A percentile compares a stretch with the other conserved stretches of the same genome.
phyloP scores from a whole-genome alignment of 495 filamentous ascomycete genomes.

The Penicillium lividum region DNA sequence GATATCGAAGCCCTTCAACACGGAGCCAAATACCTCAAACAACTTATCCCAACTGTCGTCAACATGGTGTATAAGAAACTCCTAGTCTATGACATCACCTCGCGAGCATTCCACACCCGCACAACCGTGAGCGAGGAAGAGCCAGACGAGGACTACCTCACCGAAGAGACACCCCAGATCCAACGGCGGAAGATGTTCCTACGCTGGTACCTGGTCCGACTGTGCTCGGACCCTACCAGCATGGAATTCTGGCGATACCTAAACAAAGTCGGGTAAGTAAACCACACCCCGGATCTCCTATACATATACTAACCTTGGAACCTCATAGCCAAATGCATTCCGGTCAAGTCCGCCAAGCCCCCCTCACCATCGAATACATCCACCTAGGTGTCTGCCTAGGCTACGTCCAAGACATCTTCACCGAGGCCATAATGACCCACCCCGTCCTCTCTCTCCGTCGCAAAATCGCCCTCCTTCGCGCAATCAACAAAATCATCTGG shows the following conservation, averaged over 20 bases:
- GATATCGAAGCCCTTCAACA: constrained; percentile 66
- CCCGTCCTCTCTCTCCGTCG: constrained; percentile 60
- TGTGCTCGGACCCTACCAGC: constrained; percentile 68
- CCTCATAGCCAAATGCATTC: constrained; percentile 55
- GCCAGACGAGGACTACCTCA: constrained; percentile 59
- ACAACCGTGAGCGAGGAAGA: constrained; percentile 60
- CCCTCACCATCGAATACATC: constrained; percentile 73
- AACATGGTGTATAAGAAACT: constrained; percentile 80
- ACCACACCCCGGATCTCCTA: background rate
- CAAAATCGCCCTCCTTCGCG: constrained; percentile 69
- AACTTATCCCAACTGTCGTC: constrained; percentile 64
- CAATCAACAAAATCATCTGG: constrained; percentile 64
- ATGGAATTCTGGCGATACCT: constrained; percentile 79
- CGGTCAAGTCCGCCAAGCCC: constrained; percentile 61
- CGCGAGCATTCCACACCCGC: constrained; percentile 65
- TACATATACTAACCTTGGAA: no score
- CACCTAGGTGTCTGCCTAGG: constrained; percentile 69
- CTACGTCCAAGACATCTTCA: constrained; percentile 73
- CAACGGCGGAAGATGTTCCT: constrained; percentile 76
- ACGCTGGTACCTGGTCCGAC: constrained; percentile 65
- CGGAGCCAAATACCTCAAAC: constrained; percentile 72
- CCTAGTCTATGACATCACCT: constrained; percentile 73
- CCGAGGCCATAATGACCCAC: constrained; percentile 71
- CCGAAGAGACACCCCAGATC: constrained; percentile 69
- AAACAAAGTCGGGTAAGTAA: constrained; percentile 67